phyloP scores from a whole-genome alignment of 2,329 filamentous ascomycete species.

The Scopulariopsis brevicaulis region DNA sequence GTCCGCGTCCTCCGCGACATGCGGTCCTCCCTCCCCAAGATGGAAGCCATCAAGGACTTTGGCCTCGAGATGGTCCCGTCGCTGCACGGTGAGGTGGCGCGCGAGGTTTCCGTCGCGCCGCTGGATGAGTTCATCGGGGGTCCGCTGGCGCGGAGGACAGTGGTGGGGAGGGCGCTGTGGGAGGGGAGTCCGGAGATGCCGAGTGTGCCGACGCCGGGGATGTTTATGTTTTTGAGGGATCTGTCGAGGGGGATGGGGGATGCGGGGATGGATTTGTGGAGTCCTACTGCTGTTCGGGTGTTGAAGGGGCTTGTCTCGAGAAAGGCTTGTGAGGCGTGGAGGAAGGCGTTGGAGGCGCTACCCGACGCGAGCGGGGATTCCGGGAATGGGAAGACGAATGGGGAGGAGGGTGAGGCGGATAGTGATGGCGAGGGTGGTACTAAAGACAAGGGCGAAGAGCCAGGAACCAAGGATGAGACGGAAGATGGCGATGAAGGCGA shows the following conservation, averaged over 20 bases:
- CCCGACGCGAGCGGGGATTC: conserved; percentile 8
- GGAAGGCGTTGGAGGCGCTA: conserved; percentile 23
- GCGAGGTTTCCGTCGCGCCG: conserved; percentile 34
- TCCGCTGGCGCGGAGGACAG: conserved; percentile 29
- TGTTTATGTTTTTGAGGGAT: conserved; percentile 60
- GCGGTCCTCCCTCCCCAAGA: conserved; percentile 49
- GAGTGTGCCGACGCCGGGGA: conserved; percentile 62
- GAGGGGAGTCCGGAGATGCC: conserved; percentile 68
- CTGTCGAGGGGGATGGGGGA: conserved; percentile 57
- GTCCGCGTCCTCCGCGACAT: conserved; percentile 67
- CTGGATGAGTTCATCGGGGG: conserved; percentile 34
- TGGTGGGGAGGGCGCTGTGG: conserved; percentile 63
- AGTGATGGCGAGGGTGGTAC: conserved; percentile 5
- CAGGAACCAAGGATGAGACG: conserved; percentile 6
- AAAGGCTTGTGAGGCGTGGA: conserved; percentile 39
- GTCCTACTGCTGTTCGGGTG: conserved; percentile 47
- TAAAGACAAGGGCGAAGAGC: conserved; percentile 9
- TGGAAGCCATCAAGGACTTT: conserved; percentile 38
- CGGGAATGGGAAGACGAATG: conserved; percentile 1
- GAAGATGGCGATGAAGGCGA: conserved; percentile 10
- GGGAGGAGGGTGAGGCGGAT: conserved; percentile 7
- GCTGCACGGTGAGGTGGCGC: conserved; percentile 52
- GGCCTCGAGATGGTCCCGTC: conserved; percentile 48
- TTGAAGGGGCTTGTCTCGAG: conserved; percentile 48
- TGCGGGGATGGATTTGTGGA: conserved; percentile 73